Conservation (phyloP, 768 basidiomycete species). For the Calvatia gigantea region DNA sequence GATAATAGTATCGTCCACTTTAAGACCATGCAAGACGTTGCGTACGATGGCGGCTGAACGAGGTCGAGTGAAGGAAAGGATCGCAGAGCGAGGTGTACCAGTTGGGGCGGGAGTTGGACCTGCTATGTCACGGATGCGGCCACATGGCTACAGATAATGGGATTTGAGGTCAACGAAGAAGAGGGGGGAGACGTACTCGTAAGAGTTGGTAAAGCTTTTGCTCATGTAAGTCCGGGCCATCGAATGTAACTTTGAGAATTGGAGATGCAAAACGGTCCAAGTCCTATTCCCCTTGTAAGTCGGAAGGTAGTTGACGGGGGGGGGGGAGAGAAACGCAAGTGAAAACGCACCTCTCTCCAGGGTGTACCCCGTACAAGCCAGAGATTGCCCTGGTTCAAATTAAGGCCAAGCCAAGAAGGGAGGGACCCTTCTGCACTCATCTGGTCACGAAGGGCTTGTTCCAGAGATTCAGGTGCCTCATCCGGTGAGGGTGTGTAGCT, state of each 20-base stretch:
- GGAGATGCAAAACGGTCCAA: constrained; percentile 78
- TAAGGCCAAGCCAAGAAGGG: constrained; percentile 60
- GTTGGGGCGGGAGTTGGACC: constrained; percentile 59
- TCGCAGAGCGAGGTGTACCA: constrained; percentile 64
- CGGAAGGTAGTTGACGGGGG: not conserved
- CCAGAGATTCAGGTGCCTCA: constrained; percentile 35
- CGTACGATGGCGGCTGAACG: constrained; percentile 78
- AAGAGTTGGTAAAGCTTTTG: constrained; percentile 76
- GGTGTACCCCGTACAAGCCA: constrained; percentile 79
- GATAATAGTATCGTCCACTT: constrained; percentile 43
- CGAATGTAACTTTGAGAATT: constrained; percentile 75
- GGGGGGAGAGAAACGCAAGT: too few species aligned
- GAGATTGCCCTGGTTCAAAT: constrained; percentile 44
- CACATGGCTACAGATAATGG: constrained; percentile 54
- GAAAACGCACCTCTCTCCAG: constrained; percentile 66
- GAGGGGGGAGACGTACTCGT: constrained; percentile 46
- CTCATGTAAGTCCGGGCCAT: constrained; percentile 84
- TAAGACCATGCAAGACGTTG: constrained; percentile 71
- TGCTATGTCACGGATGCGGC: constrained; percentile 67
- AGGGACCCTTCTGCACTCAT: constrained; percentile 48
- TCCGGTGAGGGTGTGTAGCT: constrained; percentile 35
- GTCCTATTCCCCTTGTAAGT: constrained; percentile 49
- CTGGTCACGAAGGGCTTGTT: constrained; percentile 43
- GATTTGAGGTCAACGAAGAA: not conserved
- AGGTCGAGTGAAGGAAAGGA: constrained; percentile 56